Percentiles rank a stretch among this genome's conserved stretches.
These are phyloP conservation scores for Ophiostoma tasmaniense DNA, from an alignment of 2,329 filamentous ascomycete genomes.

Conservation along the genomic window DNA sequence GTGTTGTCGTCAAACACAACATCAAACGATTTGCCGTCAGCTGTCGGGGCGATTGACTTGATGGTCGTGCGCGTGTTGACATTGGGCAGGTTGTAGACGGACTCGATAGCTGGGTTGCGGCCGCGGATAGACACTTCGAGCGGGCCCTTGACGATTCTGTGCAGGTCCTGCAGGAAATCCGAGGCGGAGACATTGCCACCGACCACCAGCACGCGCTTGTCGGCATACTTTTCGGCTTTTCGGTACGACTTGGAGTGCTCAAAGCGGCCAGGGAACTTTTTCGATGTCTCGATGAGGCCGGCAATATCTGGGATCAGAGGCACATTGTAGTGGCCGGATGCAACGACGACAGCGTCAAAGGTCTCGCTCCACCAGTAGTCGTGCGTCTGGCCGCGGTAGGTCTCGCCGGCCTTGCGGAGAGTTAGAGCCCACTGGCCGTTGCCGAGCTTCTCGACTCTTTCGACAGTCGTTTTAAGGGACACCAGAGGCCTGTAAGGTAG, in stretches of 20 bases:
- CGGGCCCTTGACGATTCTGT: conserved; percentile 13
- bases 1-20: conserved; percentile 46
- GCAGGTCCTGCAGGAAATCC: conserved; percentile 27
- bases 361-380: conserved; percentile 52
- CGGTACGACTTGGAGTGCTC: conserved; percentile 48
- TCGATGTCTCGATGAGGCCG: conserved; percentile 40
- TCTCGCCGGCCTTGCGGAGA: conserved; percentile 29
- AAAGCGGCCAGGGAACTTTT: conserved; percentile 39
- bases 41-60: background rate
- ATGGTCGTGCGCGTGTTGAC: conserved; percentile 38
- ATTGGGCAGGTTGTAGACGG: conserved; percentile 45
- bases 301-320: conserved; percentile 42
- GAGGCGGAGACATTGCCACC: conserved; percentile 57
- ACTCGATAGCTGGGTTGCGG: conserved; percentile 41
- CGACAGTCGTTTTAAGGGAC: conserved; percentile 51
- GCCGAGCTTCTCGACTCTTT: conserved; percentile 41
- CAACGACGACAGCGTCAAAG: conserved; percentile 38
- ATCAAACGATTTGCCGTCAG: conserved; percentile 27
- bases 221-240: conserved; percentile 36
- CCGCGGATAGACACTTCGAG: conserved; percentile 41
- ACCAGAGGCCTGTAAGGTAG: conserved; percentile 20
- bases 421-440: conserved; percentile 42
- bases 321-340: conserved; percentile 58
- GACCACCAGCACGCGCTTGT: conserved; percentile 55
- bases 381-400: conserved; percentile 23